Base-by-base conservation (phyloP, 495 filamentous ascomycete species). In the Penicillium silybi region DNA sequence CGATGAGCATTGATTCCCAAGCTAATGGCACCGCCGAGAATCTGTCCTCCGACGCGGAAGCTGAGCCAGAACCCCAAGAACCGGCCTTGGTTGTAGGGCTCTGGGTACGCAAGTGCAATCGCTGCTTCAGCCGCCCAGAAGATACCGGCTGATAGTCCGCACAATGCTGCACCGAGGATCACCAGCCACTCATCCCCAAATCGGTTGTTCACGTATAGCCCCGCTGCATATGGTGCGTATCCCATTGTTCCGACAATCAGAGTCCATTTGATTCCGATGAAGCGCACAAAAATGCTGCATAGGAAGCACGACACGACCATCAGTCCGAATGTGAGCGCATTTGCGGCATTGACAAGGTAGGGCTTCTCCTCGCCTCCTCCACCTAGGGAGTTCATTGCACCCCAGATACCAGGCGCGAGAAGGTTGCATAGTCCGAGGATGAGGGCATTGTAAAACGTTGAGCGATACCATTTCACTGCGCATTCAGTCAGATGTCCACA, bases 81-180 rank as follows among this genome's bases (percentile, higher is more conserved):
- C 19, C 74, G 73, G 0, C 82, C 83, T 54, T 80, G 73, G 40
- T 86, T 85, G 44, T 79, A 76, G 2, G 79, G 77, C 52, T 87
- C 84, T 0, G 84, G 82, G 54, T 87, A 87, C 0, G 78, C 69
- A 4, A 86, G 76, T 0, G 82, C 83, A 41, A 88, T 84, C 1
- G 84, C 83, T 3, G 76, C 78, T 58, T 87, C 84, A 0, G 83
- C 77, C 65, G 78, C 79, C 85, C 85, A 88, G 63, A 86, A 88
- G 1, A 86, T 70, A 4, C 84, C 83, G 0, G 84, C 85, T 0
- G 78, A 81, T 29, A 86, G 65, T 19, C 85, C 85, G 56, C 84
- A 87, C 9, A 84, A 65, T 10, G 81, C 84, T 0, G 84, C 82
- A 8, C 85, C 84, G 40, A 87, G 64, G 37, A 85, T 66, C 0